Evolutionary conservation across 768 basidiomycete genomes (phyloP), one percentile per base, ranked within the genome.

Genomic region (Amanita phalloides): DNA sequence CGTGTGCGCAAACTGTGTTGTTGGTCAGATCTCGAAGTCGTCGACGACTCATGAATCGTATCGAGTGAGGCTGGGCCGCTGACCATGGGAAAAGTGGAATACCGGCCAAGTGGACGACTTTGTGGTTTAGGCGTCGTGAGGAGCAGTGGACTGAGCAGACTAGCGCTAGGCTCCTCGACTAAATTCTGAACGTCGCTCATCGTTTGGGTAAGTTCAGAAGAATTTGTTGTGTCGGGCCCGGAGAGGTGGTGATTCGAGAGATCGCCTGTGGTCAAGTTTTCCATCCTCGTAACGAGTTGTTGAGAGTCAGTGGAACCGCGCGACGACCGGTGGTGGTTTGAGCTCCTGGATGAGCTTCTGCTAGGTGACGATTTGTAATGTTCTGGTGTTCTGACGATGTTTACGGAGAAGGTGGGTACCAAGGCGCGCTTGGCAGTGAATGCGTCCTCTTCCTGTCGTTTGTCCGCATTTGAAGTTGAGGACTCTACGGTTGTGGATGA

Each of bases 371-470:
- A 54, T 48, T 54, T 57, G 55, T 86, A 87, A 59, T 86, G 75
- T 4, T 73, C 71, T 1, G 86, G 86, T 3, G 79, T 84, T 45
- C 86, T 81, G 30, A 87, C 70, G 61, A 86, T 82, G 50, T 69
- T 77, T n/a, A 77, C 59, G 1, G 82, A 81, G 58, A 87, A 89
- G 1, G 86, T 86, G 1, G 82, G 71, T 41, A 79, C 76, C 14
- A 86, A 75, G 11, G 79, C 75, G 17, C 61, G 67, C 51, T 67
- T 69, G 5, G 75, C 61, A 0, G 76, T 83, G 57, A 74, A 85
- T 3, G 71, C 69, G 55, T 54, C 56, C 33, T 56, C 57, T 20
- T 44, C 54, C 36, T 55, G 53, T 25, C 53, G 53, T 41, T 56
- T 39, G 28, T 55, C 43, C 20, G 30, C 28, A 28, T 28, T 35